These are phyloP conservation scores for Papiliotrema fonsecae DNA, from an alignment of 1,284 basidiomycete genomes.

Conservation along the genomic window DNA sequence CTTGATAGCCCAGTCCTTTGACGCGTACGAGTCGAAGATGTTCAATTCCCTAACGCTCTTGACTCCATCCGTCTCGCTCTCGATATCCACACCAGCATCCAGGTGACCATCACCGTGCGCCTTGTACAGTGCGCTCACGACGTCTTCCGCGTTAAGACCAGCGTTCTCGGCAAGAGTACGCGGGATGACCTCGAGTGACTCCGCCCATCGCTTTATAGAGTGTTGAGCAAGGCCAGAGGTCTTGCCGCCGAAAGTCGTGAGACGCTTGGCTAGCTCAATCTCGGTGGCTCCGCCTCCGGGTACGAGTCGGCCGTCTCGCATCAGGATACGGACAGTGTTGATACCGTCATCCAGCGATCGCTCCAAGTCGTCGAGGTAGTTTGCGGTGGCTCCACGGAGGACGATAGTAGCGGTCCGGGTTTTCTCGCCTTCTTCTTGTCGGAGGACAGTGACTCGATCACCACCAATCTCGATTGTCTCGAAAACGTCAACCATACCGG, in stretches of 20 bases:
- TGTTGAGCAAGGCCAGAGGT: slow-evolving; percentile 91
- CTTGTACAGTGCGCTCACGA: slow-evolving; percentile 80
- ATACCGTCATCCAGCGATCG: slow-evolving; percentile 96
- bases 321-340: slow-evolving; percentile 88
- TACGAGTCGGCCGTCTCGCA: slow-evolving; percentile 85
- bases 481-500: slow-evolving; percentile 87
- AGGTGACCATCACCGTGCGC: slow-evolving; percentile 65
- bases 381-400: slow-evolving; percentile 93
- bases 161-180: slow-evolving; percentile 95
- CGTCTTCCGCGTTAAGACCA: slow-evolving; percentile 88
- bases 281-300: slow-evolving; percentile 94
- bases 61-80: slow-evolving; percentile 51
- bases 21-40: slow-evolving; percentile 43
- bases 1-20: slow-evolving; percentile 50
- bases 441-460: slow-evolving; percentile 92
- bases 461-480: slow-evolving; percentile 96
- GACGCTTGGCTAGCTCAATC: slow-evolving; percentile 77
- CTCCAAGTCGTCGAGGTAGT: slow-evolving; percentile 91
- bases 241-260: slow-evolving; percentile 81
- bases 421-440: slow-evolving; percentile 73
- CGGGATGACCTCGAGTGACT: slow-evolving; percentile 87
- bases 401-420: slow-evolving; percentile 87
- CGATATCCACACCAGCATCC: slow-evolving; percentile 79
- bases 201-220: slow-evolving; percentile 84
- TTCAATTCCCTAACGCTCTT: slow-evolving; percentile 19